Evolutionary conservation across 148 eudicot species (phyloP).

Genomic region (Rhododendron henanense): DNA sequence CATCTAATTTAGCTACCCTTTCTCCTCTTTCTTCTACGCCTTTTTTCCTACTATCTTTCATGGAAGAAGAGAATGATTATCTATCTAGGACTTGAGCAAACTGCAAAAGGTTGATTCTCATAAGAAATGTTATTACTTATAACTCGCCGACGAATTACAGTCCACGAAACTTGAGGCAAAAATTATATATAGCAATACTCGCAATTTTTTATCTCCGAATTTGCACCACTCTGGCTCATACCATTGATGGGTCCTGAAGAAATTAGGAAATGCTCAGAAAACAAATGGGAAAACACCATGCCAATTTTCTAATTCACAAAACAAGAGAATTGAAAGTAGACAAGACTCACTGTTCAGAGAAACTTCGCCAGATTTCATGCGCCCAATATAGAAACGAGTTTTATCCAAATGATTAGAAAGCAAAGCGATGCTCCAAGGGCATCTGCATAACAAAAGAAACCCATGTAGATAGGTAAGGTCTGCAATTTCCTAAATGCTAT

Average conservation of each 20-base stretch:
- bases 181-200: constrained; percentile 25
- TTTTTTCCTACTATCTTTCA: neutral
- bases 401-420: constrained; percentile 45
- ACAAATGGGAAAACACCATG: neutral
- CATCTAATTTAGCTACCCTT: neutral
- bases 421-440: constrained; percentile 56
- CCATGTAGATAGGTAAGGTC: neutral
- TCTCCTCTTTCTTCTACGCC: neutral
- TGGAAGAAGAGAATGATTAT: neutral
- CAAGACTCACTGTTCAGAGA: constrained; percentile 63
- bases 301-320: neutral
- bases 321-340: neutral
- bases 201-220: constrained; percentile 90
- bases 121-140: neutral
- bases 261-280: constrained; percentile 9
- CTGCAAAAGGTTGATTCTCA: neutral
- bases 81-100: neutral
- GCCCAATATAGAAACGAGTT: constrained; percentile 79
- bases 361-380: constrained; percentile 95
- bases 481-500: neutral
- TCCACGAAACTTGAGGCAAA: neutral
- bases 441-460: constrained; percentile 42
- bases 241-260: constrained; percentile 64
- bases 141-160: neutral
- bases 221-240: constrained; percentile 37